Conservation (phyloP, 306 rosid genomes). For the Cucumis cinereus region DNA sequence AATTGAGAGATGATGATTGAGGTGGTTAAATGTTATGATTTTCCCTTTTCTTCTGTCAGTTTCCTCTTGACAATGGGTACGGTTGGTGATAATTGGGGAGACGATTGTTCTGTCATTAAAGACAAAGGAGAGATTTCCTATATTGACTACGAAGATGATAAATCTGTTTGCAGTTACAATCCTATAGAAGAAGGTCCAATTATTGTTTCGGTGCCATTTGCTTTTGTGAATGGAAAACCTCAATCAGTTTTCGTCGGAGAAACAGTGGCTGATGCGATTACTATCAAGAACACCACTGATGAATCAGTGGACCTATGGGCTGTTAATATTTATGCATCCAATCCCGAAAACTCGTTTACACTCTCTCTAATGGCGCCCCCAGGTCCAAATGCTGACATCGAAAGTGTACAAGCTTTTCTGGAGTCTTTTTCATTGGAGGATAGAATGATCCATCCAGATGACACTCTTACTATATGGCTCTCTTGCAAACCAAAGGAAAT, state of each 20-base stretch:
- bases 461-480: slow-evolving; percentile 56
- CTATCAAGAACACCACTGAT: slow-evolving; percentile 51
- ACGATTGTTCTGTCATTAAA: slow-evolving; percentile 63
- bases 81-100: slow-evolving; percentile 36
- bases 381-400: slow-evolving; percentile 19
- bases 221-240: slow-evolving; percentile 51
- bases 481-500: slow-evolving; percentile 80
- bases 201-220: slow-evolving; percentile 59
- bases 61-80: slow-evolving; percentile 38
- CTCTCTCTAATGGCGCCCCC: slow-evolving; percentile 79
- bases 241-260: slow-evolving; percentile 43
- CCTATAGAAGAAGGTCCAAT: slow-evolving; percentile 35
- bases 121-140: slow-evolving; percentile 66
- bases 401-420: slow-evolving; percentile 22
- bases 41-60: slow-evolving; percentile 7
- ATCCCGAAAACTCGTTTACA: slow-evolving; percentile 56
- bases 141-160: slow-evolving; percentile 68
- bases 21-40: neutral
- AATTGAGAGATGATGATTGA: neutral
- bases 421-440: slow-evolving; percentile 62
- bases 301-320: slow-evolving; percentile 69
- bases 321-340: slow-evolving; percentile 64
- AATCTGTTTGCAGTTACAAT: slow-evolving; percentile 52
- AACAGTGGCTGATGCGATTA: slow-evolving; percentile 37
- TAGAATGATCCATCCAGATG: slow-evolving; percentile 69